These are phyloP conservation scores for Pichia membranifaciens DNA, from an alignment of 805 yeast genomes.

Conservation along the genomic window DNA sequence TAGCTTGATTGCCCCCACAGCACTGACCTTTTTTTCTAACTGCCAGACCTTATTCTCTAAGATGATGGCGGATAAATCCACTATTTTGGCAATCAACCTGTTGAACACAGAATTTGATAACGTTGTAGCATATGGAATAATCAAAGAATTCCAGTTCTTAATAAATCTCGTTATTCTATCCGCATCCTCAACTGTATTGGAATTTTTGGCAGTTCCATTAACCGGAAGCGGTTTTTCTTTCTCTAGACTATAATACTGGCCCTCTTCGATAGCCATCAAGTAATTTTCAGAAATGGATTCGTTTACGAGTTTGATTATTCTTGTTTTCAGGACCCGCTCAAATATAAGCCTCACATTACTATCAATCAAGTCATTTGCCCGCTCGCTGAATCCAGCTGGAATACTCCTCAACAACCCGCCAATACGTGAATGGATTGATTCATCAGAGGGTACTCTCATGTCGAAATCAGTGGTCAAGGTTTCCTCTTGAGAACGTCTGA, in stretches of 20 bases:
- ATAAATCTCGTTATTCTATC: conserved; percentile 38
- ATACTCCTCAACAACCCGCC: conserved; percentile 6
- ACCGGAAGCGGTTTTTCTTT: neutral
- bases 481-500: conserved; percentile 20
- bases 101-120: conserved; percentile 39
- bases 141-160: conserved; percentile 55
- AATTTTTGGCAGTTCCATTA: neutral
- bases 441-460: conserved; percentile 16
- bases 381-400: conserved; percentile 9
- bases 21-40: conserved; percentile 64
- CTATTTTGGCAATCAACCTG: conserved; percentile 43
- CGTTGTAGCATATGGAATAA: conserved; percentile 52
- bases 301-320: conserved; percentile 31
- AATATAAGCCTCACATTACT: conserved; percentile 40
- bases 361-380: conserved; percentile 25
- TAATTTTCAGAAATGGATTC: conserved; percentile 36
- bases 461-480: conserved; percentile 14
- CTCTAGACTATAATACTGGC: conserved; percentile 5
- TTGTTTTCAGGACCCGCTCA: conserved; percentile 32
- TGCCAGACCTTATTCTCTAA: conserved; percentile 66
- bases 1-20: conserved; percentile 73
- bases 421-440: conserved; percentile 7
- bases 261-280: conserved; percentile 30
- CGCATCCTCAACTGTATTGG: neutral
- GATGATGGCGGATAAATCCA: conserved; percentile 47